Percentiles rank a stretch among this genome's conserved stretches.
These are phyloP conservation scores for Penicillium sp. DNA, from an alignment of 2,329 filamentous ascomycete species.

Conservation along the genomic window DNA sequence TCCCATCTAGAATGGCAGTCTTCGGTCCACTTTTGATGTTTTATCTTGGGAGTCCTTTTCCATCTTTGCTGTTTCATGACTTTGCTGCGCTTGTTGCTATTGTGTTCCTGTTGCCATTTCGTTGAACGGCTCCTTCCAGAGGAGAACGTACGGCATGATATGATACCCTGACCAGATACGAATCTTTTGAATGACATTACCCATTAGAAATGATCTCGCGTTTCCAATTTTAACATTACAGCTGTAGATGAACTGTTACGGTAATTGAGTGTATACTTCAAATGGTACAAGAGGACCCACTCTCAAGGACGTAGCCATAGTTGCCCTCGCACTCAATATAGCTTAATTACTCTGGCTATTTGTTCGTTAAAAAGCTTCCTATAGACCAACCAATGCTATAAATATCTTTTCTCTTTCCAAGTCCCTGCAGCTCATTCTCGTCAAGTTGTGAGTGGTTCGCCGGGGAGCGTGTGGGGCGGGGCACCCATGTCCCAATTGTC, in stretches of 20 bases:
- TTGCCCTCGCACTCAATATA: no score
- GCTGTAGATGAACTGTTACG: background rate
- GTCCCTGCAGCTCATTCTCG: background rate
- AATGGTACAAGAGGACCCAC: background rate
- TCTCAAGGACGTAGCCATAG: background rate
- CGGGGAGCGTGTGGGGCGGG: conserved; percentile 17
- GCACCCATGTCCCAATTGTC: conserved; percentile 4
- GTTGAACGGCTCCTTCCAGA: conserved; percentile 6
- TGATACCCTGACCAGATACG: conserved; percentile 33
- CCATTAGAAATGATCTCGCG: conserved; percentile 1
- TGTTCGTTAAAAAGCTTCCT: background rate
- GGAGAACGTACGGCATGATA: conserved; percentile 20
- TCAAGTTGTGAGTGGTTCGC: conserved; percentile 8
- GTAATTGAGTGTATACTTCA: background rate
- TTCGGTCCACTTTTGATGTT: conserved; percentile 21
- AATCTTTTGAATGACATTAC: conserved; percentile 21
- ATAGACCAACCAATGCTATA: background rate
- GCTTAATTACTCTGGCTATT: background rate
- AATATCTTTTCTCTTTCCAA: background rate
- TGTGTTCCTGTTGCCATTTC: conserved; percentile 3
- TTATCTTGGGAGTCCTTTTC: background rate
- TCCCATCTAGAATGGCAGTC: conserved; percentile 28
- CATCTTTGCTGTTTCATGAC: background rate
- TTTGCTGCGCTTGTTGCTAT: conserved; percentile 7
- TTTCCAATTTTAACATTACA: background rate